phyloP scores from a whole-genome alignment of 1,284 basidiomycete species.

The Kwoniella shivajii region DNA sequence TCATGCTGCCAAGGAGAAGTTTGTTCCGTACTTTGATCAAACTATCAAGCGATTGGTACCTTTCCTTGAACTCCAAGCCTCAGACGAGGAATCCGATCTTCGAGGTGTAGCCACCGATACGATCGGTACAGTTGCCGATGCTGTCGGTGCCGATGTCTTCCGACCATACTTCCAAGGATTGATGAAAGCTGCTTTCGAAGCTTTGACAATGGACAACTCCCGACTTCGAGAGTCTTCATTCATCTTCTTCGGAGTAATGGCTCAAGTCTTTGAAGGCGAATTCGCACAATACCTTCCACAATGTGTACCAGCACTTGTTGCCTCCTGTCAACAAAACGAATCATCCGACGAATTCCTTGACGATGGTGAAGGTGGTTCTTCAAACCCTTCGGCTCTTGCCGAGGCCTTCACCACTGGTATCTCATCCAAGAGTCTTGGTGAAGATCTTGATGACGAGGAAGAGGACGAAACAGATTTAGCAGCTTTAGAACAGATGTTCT shows the following conservation, averaged over 20 bases:
- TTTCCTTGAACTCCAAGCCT: slow-evolving; percentile 74
- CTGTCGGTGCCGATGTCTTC: slow-evolving; percentile 93
- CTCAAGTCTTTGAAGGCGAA: slow-evolving; percentile 91
- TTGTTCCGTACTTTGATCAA: slow-evolving; percentile 92
- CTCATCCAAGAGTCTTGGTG: slow-evolving; percentile 60
- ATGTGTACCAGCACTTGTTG: slow-evolving; percentile 83
- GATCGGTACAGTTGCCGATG: slow-evolving; percentile 96
- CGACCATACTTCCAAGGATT: slow-evolving; percentile 91
- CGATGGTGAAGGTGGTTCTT: slow-evolving; percentile 56
- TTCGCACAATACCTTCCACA: slow-evolving; percentile 84
- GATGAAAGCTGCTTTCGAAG: slow-evolving; percentile 94
- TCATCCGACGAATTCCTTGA: slow-evolving; percentile 66
- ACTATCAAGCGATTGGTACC: slow-evolving; percentile 88
- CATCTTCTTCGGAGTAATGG: slow-evolving; percentile 98
- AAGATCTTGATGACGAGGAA: slow-evolving; percentile 62
- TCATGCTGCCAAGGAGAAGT: slow-evolving; percentile 91
- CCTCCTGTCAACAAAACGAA: slow-evolving; percentile 76
- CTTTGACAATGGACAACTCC: slow-evolving; percentile 79
- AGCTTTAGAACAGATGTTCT: slow-evolving; percentile 69
- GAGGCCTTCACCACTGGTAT: slow-evolving; percentile 65
- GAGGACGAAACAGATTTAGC: slow-evolving; percentile 80
- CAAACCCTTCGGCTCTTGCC: slow-evolving; percentile 44
- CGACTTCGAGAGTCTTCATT: slow-evolving; percentile 94
- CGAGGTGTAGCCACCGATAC: slow-evolving; percentile 98
- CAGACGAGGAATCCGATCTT: slow-evolving; percentile 78